phyloP scores from a whole-genome alignment of 371 early-diverging fungal species.

The Entomophthora muscae region DNA sequence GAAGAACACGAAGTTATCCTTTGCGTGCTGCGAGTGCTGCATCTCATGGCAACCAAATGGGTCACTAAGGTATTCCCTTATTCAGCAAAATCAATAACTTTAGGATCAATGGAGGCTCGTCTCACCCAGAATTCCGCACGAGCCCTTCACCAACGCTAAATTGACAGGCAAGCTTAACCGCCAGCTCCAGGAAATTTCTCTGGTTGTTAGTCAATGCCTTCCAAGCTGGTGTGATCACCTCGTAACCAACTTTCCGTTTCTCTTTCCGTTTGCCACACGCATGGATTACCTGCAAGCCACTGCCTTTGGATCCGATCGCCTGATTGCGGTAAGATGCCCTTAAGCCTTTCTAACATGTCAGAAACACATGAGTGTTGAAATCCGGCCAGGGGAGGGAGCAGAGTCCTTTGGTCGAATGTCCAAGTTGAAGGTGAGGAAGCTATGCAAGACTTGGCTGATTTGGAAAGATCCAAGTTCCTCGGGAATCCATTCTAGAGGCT shows the following conservation, averaged over 20 bases:
- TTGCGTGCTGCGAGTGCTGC: neutral
- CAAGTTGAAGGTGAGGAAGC: slow-evolving; percentile 42
- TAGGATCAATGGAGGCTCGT: neutral
- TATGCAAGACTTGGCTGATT: slow-evolving; percentile 36
- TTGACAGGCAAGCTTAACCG: slow-evolving; percentile 65
- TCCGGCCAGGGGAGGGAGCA: slow-evolving; percentile 19
- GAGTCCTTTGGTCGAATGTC: slow-evolving; percentile 41
- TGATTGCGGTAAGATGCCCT: slow-evolving; percentile 25
- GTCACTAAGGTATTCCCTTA: no score
- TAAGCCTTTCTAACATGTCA: neutral
- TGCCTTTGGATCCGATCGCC: slow-evolving; percentile 67
- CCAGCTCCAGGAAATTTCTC: slow-evolving; percentile 72
- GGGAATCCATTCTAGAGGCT: slow-evolving; percentile 54
- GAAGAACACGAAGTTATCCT: slow-evolving; percentile 7
- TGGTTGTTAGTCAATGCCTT: slow-evolving; percentile 61
- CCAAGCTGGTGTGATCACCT: slow-evolving; percentile 61
- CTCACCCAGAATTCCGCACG: slow-evolving; percentile 15
- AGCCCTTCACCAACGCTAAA: slow-evolving; percentile 57
- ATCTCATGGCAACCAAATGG: neutral
- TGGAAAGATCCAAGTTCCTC: slow-evolving; percentile 60
- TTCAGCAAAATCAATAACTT: no score
- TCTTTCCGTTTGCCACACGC: slow-evolving; percentile 72
- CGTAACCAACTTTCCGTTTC: slow-evolving; percentile 45
- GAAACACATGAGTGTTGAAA: slow-evolving; percentile 14
- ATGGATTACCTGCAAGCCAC: slow-evolving; percentile 60